Base-by-base conservation (phyloP, 2,329 filamentous ascomycete genomes). In the Drechslerella coelobrocha region DNA sequence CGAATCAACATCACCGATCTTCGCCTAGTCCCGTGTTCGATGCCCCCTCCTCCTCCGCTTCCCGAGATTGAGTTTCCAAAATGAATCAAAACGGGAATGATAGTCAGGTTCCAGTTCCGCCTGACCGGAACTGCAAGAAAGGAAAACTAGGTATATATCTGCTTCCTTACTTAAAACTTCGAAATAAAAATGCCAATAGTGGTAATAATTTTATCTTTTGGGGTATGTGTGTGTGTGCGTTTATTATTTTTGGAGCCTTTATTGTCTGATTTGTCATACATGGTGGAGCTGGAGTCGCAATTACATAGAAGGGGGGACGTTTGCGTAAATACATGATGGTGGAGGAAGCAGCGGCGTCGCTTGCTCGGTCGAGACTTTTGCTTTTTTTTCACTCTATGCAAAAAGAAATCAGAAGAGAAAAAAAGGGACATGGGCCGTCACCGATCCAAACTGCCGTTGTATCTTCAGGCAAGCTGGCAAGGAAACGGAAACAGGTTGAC, bases 401-500 rank as follows among this genome's bases (percentile, higher is more conserved):
- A n/a, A 56, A 43, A 14, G 31, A 19, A 50, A 21, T 23, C 9
- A 27, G 19, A 50, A 24, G 51, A 17, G 14, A 60, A 21, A 60
- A 47, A 55, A 55, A 31, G n/a, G 17, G 3, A 10, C 17, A 19
- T 48, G 6, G 23, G 14, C 12, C 34, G 34, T 39, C 34, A n/a
- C 34, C 5, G 34, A 14, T 39, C 4, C 43, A 48, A 26, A 4
- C n/a, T 10, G 19, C 17, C 10, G 4, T 9, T 19, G 26, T 61
- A 69, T 69, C 56, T 50, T 56, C 34, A 39, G 12, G 29, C 29
- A 9, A 34, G 48, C 24, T 52, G 48, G 48, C 21, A 19, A 51
- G 29, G 37, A 26, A 9, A 14, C 34, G 31, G 43, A 69, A 68
- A 69, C 63, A 61, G 63, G 65, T 69, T 61, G 17, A 48, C 57